Percentiles rank a stretch among this genome's conserved stretches.
phyloP scores from a whole-genome alignment of 2,329 filamentous ascomycete species.

The Botryotinia calthae region DNA sequence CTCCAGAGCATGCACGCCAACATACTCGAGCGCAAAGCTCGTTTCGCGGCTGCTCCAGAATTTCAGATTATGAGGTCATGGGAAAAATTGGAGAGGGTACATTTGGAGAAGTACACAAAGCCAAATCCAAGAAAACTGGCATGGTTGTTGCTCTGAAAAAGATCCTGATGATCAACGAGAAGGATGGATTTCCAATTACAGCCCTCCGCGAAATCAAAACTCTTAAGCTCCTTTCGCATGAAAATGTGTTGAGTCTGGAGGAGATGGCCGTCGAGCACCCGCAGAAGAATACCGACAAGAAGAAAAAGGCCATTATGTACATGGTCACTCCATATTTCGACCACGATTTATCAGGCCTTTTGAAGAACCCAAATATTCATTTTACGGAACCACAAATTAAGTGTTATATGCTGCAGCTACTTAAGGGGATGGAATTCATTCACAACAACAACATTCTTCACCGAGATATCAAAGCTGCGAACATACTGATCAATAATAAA shows the following conservation, averaged over 20 bases:
- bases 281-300: conserved; percentile 61
- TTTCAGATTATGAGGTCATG: conserved; percentile 74
- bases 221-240: conserved; percentile 88
- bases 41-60: conserved; percentile 82
- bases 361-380: conserved; percentile 88
- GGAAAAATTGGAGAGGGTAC: conserved; percentile 91
- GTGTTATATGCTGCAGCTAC: conserved; percentile 92
- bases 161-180: conserved; percentile 99
- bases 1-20: conserved; percentile 28
- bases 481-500: conserved; percentile 90
- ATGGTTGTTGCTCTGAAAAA: conserved; percentile 88
- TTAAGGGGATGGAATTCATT: conserved; percentile 85
- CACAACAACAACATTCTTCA: conserved; percentile 90
- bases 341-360: conserved; percentile 92
- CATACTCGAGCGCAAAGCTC: conserved; percentile 20
- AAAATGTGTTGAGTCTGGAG: conserved; percentile 80
- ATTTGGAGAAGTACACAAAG: conserved; percentile 96
- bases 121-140: conserved; percentile 71
- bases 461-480: conserved; percentile 98
- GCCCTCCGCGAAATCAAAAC: conserved; percentile 97
- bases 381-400: conserved; percentile 93
- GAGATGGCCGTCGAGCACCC: conserved; percentile 92
- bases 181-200: conserved; percentile 99
- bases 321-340: conserved; percentile 99
- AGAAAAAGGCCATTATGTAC: conserved; percentile 85